phyloP scores from a whole-genome alignment of 2,329 filamentous ascomycete genomes.

The Colletotrichum camelliae region DNA sequence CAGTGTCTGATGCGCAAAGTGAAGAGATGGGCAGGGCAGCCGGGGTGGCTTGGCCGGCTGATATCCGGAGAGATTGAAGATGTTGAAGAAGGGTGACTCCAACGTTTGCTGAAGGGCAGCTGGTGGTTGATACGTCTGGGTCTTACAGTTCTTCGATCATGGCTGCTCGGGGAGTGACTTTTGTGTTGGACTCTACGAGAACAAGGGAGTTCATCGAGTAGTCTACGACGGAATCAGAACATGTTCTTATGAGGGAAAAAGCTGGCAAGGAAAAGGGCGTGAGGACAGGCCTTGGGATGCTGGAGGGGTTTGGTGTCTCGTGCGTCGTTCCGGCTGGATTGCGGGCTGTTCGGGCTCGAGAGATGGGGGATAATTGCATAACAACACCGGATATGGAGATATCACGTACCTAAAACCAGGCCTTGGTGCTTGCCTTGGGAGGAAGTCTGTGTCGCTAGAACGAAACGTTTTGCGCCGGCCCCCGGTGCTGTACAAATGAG shows the following conservation, averaged over 20 bases:
- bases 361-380: not conserved
- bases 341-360: not conserved
- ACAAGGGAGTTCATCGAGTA: not conserved
- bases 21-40: not conserved
- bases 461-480: not conserved
- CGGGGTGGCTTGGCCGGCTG: not conserved
- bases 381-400: not conserved
- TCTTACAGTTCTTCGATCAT: not conserved
- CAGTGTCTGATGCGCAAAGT: conserved; percentile 4
- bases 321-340: not conserved
- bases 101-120: not conserved
- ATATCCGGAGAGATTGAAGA: not conserved
- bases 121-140: not conserved
- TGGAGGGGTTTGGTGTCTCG: not conserved
- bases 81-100: not conserved
- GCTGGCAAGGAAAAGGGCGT: not conserved
- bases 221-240: not conserved
- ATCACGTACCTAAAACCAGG: not conserved
- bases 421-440: not conserved
- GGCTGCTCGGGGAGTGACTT: not conserved
- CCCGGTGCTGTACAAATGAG: not conserved
- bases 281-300: not conserved
- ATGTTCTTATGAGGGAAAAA: not conserved
- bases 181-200: not conserved
- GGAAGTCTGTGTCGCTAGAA: not conserved